Conservation (phyloP, 768 basidiomycete genomes). For the Hericium rajendrae region DNA sequence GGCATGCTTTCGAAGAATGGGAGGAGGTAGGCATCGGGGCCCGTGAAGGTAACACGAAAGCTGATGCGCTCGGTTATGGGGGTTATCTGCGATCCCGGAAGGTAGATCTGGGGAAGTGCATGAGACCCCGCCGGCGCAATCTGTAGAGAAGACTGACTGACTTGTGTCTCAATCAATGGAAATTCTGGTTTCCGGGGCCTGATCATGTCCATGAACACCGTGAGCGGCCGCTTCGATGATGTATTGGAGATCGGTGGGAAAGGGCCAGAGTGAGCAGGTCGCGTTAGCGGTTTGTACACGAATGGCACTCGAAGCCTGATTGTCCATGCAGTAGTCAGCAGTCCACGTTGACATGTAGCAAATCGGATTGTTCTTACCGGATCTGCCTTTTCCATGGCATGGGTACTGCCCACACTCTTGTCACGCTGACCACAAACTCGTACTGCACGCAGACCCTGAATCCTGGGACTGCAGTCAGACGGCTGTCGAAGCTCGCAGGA, state of each 20-base stretch:
- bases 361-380: constrained; percentile 2
- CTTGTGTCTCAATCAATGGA: constrained; percentile 6
- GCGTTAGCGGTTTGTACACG: constrained; percentile 4
- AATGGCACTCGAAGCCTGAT: constrained; percentile 8
- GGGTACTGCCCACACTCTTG: neutral
- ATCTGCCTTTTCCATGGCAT: neutral
- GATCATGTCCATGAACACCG: constrained; percentile 6
- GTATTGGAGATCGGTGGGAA: neutral
- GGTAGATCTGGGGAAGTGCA: constrained; percentile 1
- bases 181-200: neutral
- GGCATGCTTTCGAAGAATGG: neutral
- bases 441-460: constrained; percentile 8
- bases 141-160: neutral
- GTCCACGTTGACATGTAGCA: neutral
- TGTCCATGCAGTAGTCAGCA: neutral
- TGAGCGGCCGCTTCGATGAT: neutral
- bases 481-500: constrained; percentile 7
- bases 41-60: constrained; percentile 6
- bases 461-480: constrained; percentile 5
- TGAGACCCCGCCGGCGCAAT: neutral
- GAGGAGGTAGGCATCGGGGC: constrained; percentile 7
- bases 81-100: constrained; percentile 9
- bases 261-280: constrained; percentile 3
- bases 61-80: neutral
- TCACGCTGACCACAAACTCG: constrained; percentile 2